phyloP scores from a whole-genome alignment of 805 yeast genomes.

The Debaryomyces castellii region DNA sequence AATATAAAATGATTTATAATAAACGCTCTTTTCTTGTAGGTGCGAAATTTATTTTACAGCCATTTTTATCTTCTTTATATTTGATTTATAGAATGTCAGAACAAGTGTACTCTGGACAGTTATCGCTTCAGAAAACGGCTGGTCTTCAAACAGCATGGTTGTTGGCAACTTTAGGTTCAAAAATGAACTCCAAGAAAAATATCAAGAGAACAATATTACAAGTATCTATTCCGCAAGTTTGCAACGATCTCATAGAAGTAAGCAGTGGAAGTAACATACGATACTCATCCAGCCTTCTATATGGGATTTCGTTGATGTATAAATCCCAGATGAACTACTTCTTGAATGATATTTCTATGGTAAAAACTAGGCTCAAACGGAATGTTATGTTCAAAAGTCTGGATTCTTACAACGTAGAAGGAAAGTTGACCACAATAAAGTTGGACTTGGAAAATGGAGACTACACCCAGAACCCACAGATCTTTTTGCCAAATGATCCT shows the following conservation, averaged over 20 bases:
- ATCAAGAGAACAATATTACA: conserved; percentile 31
- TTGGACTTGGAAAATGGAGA: not conserved
- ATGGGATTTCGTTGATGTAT: conserved; percentile 50
- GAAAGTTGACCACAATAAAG: not conserved
- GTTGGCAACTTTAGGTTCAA: conserved; percentile 43
- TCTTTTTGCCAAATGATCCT: conserved; percentile 22
- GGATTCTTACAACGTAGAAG: not conserved
- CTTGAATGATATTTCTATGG: conserved; percentile 26
- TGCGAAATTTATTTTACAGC: not conserved
- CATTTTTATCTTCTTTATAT: not conserved
- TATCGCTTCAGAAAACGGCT: not conserved
- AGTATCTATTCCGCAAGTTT: conserved; percentile 43
- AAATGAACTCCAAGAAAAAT: conserved; percentile 22
- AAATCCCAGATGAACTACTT: conserved; percentile 49
- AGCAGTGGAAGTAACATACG: conserved; percentile 17
- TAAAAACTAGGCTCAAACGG: conserved; percentile 11
- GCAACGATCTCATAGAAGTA: conserved; percentile 18
- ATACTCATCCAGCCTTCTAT: conserved; percentile 42
- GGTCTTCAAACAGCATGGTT: conserved; percentile 32
- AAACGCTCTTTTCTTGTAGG: not conserved
- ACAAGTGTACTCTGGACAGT: not conserved
- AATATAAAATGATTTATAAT: too few relatives aligned
- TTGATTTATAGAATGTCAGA: not conserved
- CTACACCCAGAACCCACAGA: conserved; percentile 2
- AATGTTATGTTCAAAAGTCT: conserved; percentile 4